Evolutionary conservation across 2,329 filamentous ascomycete genomes (phyloP).

Genomic region (Colletotrichum tropicicola): DNA sequence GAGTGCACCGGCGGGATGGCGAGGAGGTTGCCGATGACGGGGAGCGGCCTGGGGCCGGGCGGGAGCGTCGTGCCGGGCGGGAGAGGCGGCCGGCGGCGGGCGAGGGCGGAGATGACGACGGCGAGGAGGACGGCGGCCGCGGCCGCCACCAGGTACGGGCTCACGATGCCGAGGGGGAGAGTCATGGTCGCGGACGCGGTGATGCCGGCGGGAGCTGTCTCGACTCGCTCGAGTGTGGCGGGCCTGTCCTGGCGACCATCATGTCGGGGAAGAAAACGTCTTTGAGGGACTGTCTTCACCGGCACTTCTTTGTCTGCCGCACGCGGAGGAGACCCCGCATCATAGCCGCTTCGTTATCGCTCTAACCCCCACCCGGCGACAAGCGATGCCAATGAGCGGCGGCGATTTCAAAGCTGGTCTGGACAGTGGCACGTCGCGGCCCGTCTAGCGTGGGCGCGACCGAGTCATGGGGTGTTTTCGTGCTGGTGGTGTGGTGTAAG

Average conservation of each 20-base stretch:
- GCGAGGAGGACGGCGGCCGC: neutral
- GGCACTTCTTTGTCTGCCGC: neutral
- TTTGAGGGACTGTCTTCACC: neutral
- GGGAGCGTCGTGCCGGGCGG: constrained; percentile 21
- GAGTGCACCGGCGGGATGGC: constrained; percentile 44
- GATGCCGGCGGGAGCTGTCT: neutral
- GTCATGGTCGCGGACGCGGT: neutral
- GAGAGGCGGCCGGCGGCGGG: neutral
- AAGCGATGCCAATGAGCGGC: neutral
- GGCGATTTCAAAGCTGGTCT: neutral
- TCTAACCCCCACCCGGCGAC: constrained; percentile 1
- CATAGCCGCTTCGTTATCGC: neutral
- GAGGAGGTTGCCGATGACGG: constrained; percentile 42
- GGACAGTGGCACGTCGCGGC: neutral
- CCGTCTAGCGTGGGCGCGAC: neutral
- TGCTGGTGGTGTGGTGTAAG: neutral
- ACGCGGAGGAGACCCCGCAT: neutral
- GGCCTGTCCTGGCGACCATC: neutral
- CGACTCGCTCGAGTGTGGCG: neutral
- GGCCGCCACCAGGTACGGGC: constrained; percentile 8
- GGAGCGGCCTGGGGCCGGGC: constrained; percentile 22
- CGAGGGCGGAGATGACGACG: neutral
- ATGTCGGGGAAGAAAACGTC: too few species aligned
- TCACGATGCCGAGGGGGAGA: neutral
- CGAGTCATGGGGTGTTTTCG: neutral